Evolutionary conservation across 306 rosid species (phyloP), one percentile per base, ranked within the genome.

Genomic region (Cicer cuneatum): DNA sequence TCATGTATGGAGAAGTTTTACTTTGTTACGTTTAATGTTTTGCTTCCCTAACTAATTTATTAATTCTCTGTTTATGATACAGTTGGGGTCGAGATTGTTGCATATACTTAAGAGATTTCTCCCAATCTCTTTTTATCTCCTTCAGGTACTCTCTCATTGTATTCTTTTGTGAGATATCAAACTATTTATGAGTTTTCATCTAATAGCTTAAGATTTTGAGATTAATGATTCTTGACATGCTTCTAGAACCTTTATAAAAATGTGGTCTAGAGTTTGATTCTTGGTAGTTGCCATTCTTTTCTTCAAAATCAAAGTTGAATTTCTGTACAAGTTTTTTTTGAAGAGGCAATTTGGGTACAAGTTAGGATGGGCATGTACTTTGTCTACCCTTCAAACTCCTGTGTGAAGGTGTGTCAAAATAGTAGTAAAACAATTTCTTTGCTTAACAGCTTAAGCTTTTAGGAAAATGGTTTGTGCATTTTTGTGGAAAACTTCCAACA

Each of bases 71-170:
- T 85, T 79, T 64, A 62, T 77, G 71, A 42, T 78, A 72, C 90
- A 94, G 98, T 82, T 94, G 93, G 98, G 97, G 21, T 76, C 87
- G 73, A 90, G 98, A 72, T 81, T 94, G 71, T 75, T 94, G 88
- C 90, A 94, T 84, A 91, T 91, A 72, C 89, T 94, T 33, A 94
- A 91, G 94, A 85, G 98, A 88, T 83, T 94, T 80, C 97, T 94
- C 76, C 98, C 98, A 19, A 91, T 94, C 76, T 89, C 96, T 59
- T 93, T 94, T 45, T 91, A 80, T 83, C 98, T 94, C 75, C 96
- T 91, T 68, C 97, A 90, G 97, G 97, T 94, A 74, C 63, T 83
- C 80, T n/a, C n/a, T 72, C 77, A 79, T 21, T 45, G 1, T 15
- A 35, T 39, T 39, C 14, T 77, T 46, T 10, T 33, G 3, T 12